These are phyloP conservation scores for Daldinia eschscholtzii DNA, from an alignment of 2,329 filamentous ascomycete species.

Conservation along the genomic window DNA sequence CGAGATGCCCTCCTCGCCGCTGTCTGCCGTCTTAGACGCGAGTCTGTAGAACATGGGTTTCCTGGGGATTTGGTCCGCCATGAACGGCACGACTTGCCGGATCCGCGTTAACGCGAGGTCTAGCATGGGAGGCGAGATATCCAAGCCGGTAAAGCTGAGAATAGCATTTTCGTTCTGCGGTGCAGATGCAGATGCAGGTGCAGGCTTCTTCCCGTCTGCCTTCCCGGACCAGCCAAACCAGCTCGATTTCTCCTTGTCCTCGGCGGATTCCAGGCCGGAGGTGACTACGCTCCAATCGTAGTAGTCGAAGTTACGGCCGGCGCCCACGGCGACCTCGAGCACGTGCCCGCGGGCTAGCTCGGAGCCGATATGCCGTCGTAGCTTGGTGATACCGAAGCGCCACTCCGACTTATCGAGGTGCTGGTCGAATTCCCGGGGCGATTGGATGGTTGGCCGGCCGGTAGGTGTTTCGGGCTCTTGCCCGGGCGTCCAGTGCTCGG, in stretches of 20 bases:
- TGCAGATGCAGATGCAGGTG: not conserved
- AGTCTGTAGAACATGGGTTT: constrained; percentile 49
- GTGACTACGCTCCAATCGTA: constrained; percentile 65
- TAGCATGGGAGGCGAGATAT: constrained; percentile 72
- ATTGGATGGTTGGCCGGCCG: constrained; percentile 63
- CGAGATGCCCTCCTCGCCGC: constrained; percentile 42
- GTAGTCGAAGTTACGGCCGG: constrained; percentile 70
- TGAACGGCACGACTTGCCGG: constrained; percentile 57
- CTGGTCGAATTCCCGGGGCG: constrained; percentile 69
- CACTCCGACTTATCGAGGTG: constrained; percentile 69
- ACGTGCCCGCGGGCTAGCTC: constrained; percentile 66
- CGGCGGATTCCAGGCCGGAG: constrained; percentile 36
- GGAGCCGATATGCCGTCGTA: constrained; percentile 63
- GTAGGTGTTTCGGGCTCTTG: constrained; percentile 59
- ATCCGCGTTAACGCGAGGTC: constrained; percentile 68
- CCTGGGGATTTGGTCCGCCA: constrained; percentile 56
- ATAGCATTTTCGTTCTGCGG: constrained; percentile 52
- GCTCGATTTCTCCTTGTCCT: constrained; percentile 40
- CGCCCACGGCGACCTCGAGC: constrained; percentile 73
- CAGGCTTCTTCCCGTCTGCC: constrained; percentile 21
- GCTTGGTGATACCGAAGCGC: constrained; percentile 66
- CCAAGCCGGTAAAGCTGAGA: constrained; percentile 71
- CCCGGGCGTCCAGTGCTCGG: constrained; percentile 48
- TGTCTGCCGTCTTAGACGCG: constrained; percentile 30
- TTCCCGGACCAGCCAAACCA: constrained; percentile 33